phyloP scores from a whole-genome alignment of 1,284 basidiomycete species.

The Ustilago xerochloae region DNA sequence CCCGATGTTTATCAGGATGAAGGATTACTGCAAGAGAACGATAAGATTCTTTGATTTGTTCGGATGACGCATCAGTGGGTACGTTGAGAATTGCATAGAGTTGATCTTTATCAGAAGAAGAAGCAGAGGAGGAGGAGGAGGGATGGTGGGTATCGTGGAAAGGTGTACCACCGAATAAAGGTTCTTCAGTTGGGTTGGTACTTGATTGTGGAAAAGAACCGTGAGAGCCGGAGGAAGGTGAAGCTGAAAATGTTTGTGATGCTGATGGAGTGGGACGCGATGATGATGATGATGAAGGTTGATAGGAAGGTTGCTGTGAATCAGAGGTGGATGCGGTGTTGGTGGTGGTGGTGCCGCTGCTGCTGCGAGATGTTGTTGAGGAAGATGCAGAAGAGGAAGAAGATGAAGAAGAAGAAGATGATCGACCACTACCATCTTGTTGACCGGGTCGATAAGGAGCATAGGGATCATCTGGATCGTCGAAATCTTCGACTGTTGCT shows the following conservation, averaged over 20 bases:
- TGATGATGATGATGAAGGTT: background rate
- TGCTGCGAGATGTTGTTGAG: constrained; percentile 5
- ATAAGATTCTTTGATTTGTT: constrained; percentile 80
- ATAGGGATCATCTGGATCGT: constrained; percentile 46
- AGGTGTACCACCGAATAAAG: constrained; percentile 62
- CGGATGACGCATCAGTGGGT: constrained; percentile 74
- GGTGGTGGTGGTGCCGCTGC: background rate
- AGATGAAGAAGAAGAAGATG: background rate
- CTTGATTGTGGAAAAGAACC: constrained; percentile 22
- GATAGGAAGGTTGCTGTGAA: too few relatives aligned
- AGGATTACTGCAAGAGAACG: constrained; percentile 79
- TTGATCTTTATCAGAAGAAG: constrained; percentile 35
- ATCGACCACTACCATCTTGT: background rate
- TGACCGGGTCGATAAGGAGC: constrained; percentile 29
- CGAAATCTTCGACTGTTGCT: constrained; percentile 42
- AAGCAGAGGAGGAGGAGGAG: background rate
- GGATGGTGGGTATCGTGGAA: constrained; percentile 54
- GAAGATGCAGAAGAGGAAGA: background rate
- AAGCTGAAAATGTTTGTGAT: too few relatives aligned
- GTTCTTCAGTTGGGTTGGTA: constrained; percentile 58
- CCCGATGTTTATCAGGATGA: constrained; percentile 84
- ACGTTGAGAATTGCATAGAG: constrained; percentile 74
- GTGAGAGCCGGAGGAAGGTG: constrained; percentile 25
- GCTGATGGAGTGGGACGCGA: too few relatives aligned
- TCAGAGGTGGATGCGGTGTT: background rate